Conservation (phyloP, 441 rosid species). For the Euphorbia schlechtendalii region DNA sequence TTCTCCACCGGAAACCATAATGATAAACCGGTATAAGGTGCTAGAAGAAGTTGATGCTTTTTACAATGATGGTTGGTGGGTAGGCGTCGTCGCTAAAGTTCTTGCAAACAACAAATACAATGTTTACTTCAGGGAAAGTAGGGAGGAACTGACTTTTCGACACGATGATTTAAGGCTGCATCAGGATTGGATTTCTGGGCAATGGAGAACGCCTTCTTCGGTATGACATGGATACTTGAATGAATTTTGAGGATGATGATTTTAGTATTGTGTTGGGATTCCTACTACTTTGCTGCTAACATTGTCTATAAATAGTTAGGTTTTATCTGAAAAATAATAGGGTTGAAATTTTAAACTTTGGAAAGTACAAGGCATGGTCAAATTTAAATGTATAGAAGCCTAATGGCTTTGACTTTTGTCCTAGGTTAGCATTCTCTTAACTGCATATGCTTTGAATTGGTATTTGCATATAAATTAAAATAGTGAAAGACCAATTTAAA, state of each 20-base stretch:
- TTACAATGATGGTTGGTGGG: slow-evolving; percentile 91
- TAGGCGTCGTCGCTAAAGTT: slow-evolving; percentile 55
- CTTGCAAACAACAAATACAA: slow-evolving; percentile 35
- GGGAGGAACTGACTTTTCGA: slow-evolving; percentile 42
- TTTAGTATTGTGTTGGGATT: neutral
- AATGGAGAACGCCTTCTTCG: slow-evolving; percentile 49
- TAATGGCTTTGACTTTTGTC: too few species aligned
- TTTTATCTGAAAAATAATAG: too few species aligned
- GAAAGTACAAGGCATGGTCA: too few species aligned
- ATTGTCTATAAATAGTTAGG: too few species aligned
- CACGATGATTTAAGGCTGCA: slow-evolving; percentile 60
- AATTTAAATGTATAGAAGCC: too few species aligned
- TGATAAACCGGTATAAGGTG: slow-evolving; percentile 34
- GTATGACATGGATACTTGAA: slow-evolving; percentile 25
- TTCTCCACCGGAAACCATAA: slow-evolving; percentile 36
- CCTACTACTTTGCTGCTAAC: too few species aligned
- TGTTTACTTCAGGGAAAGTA: slow-evolving; percentile 45
- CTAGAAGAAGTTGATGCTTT: slow-evolving; percentile 71
- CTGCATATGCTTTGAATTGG: too few species aligned
- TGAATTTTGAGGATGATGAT: neutral
- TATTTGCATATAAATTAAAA: too few species aligned
- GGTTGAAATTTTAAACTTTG: too few species aligned
- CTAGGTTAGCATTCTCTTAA: too few species aligned
- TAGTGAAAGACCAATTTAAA: too few species aligned
- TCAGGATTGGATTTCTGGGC: slow-evolving; percentile 70